Conservation (phyloP, 331 rosid genomes). For the Pyracantha coccinea region DNA sequence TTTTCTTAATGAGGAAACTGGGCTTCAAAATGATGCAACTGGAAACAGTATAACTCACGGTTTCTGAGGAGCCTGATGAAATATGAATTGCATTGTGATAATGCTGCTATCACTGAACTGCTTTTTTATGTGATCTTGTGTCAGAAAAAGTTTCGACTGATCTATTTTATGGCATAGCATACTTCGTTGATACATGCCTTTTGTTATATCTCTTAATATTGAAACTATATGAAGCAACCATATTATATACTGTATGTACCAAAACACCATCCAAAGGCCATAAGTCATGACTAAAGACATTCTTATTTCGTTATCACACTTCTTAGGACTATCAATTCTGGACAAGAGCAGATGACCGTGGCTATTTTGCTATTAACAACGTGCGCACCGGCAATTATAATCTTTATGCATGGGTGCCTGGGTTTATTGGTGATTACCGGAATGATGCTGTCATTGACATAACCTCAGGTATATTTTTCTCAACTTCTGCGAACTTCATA, state of each 20-base stretch:
- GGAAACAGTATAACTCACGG: not conserved
- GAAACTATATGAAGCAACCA: not conserved
- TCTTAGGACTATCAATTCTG: slow-evolving; percentile 89
- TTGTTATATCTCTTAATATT: not conserved
- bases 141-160: not conserved
- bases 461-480: slow-evolving; percentile 39
- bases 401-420: slow-evolving; percentile 80
- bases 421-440: slow-evolving; percentile 65
- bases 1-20: not conserved
- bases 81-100: not conserved
- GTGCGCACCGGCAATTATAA: slow-evolving; percentile 59
- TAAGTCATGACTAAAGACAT: not conserved
- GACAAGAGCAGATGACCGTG: slow-evolving; percentile 48
- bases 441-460: slow-evolving; percentile 29
- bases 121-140: not conserved
- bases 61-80: not conserved
- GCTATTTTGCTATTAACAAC: slow-evolving; percentile 48
- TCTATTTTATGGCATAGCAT: not conserved
- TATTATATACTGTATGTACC: not conserved
- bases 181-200: not conserved
- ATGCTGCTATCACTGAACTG: not conserved
- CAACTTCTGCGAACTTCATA: not conserved
- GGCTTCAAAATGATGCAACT: not conserved
- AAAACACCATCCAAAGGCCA: not conserved
- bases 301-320: not conserved